Evolutionary conservation across 129 eudicot genomes (phyloP).

Genomic region (Erigeron canadensis): DNA sequence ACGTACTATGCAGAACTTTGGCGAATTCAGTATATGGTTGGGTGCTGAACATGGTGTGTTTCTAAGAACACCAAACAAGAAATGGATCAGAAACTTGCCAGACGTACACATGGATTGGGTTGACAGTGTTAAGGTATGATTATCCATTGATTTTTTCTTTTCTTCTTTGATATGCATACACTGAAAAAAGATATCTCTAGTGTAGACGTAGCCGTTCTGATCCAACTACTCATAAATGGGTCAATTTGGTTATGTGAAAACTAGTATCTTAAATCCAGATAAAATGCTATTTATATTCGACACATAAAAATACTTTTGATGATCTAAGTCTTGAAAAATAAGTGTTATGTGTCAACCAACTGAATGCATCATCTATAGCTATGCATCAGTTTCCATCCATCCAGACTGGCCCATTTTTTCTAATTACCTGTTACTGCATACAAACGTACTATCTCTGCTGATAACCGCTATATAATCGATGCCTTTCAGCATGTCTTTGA

Average conservation of each 20-base stretch:
- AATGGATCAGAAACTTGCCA: constrained; percentile 91
- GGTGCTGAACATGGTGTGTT: constrained; percentile 97
- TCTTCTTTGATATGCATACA: not conserved
- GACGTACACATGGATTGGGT: constrained; percentile 85
- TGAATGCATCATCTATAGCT: not conserved
- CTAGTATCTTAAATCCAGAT: too few relatives aligned
- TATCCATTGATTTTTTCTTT: not conserved
- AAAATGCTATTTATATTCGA: not conserved
- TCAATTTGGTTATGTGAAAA: not conserved
- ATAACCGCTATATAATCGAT: not conserved
- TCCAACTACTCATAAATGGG: not conserved
- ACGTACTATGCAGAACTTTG: constrained; percentile 70
- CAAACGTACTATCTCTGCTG: not conserved
- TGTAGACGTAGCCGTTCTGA: not conserved
- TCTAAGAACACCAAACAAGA: constrained; percentile 56
- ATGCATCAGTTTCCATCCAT: not conserved
- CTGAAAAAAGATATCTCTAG: not conserved
- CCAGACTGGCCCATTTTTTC: not conserved
- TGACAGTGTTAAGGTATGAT: constrained; percentile 66
- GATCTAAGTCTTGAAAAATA: not conserved
- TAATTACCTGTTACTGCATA: not conserved
- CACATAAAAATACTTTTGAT: not conserved
- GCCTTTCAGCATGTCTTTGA: constrained; percentile 76
- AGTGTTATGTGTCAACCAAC: not conserved
- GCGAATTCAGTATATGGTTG: constrained; percentile 74